These are phyloP conservation scores for Fusarium sp. DNA, from an alignment of 2,329 filamentous ascomycete species.

Conservation along the genomic window DNA sequence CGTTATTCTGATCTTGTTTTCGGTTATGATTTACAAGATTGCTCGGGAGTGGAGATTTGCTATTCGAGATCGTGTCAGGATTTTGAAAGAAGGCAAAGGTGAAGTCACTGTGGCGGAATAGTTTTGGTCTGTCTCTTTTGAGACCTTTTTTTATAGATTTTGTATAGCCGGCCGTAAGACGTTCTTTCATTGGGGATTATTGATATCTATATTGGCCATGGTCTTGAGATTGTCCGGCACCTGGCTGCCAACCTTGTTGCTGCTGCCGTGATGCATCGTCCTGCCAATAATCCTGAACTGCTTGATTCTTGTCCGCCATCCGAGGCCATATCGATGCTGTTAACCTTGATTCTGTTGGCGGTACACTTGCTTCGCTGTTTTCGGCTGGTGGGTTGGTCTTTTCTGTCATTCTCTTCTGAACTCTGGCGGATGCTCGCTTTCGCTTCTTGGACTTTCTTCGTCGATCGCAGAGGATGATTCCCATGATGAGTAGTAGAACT, in stretches of 20 bases:
- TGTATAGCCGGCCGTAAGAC: not conserved
- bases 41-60: not conserved
- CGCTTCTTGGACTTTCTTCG: slow-evolving; percentile 36
- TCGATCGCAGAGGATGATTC: slow-evolving; percentile 32
- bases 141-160: not conserved
- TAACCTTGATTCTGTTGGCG: not conserved
- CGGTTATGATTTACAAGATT: not conserved
- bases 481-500: slow-evolving; percentile 20
- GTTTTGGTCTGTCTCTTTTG: not conserved
- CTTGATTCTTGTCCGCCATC: slow-evolving; percentile 30
- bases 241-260: slow-evolving; percentile 19
- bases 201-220: slow-evolving; percentile 18
- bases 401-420: slow-evolving; percentile 8
- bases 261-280: slow-evolving; percentile 14
- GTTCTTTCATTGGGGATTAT: slow-evolving; percentile 3
- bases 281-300: slow-evolving; percentile 37
- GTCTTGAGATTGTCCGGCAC: not conserved
- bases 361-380: not conserved
- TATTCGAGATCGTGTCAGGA: not conserved
- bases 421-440: not conserved
- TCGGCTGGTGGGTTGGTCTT: not conserved
- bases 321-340: slow-evolving; percentile 26
- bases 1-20: not conserved
- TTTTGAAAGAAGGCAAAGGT: not conserved
- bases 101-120: not conserved